Percentiles rank a stretch among this genome's conserved stretches.
Evolutionary conservation across 148 eudicot species (phyloP).

Genomic region (Fallopia convolvulus): DNA sequence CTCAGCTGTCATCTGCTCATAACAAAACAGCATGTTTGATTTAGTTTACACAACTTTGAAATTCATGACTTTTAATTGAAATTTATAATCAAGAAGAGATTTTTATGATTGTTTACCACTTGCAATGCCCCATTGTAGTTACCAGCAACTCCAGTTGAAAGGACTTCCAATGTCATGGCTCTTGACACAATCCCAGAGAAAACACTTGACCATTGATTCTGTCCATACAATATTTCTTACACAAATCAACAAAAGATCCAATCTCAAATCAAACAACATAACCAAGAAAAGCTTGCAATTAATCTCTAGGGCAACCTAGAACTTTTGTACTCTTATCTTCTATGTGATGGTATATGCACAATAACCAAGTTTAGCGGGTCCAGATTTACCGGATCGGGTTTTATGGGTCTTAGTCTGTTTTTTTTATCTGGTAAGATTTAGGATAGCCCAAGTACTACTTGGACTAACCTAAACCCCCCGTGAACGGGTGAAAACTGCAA

Average conservation of each 20-base stretch:
- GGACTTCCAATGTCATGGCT: conserved; percentile 75
- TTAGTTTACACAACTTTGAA: not conserved
- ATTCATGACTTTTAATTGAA: not conserved
- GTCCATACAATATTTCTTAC: not conserved
- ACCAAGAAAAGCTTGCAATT: too few species aligned
- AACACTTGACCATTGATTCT: conserved; percentile 84
- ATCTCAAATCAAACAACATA: not conserved
- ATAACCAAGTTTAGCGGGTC: too few species aligned
- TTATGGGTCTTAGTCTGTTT: too few species aligned
- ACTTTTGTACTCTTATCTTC: too few species aligned
- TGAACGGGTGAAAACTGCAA: too few species aligned
- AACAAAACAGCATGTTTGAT: not conserved
- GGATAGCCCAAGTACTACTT: too few species aligned
- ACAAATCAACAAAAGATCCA: not conserved
- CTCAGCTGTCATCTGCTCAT: conserved; percentile 72
- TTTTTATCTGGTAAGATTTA: too few species aligned
- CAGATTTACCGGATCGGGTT: too few species aligned
- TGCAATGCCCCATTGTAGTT: conserved; percentile 90
- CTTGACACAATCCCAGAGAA: conserved; percentile 79
- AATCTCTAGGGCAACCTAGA: too few species aligned
- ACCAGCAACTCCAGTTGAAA: conserved; percentile 92
- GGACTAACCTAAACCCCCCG: too few species aligned
- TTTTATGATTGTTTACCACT: conserved; percentile 44
- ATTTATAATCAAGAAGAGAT: not conserved
- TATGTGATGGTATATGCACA: too few species aligned